A percentile compares a stretch with the other conserved stretches of the same genome.
Conservation (phyloP, 2,329 filamentous ascomycete species). For the Aspergillus quadricinctus region DNA sequence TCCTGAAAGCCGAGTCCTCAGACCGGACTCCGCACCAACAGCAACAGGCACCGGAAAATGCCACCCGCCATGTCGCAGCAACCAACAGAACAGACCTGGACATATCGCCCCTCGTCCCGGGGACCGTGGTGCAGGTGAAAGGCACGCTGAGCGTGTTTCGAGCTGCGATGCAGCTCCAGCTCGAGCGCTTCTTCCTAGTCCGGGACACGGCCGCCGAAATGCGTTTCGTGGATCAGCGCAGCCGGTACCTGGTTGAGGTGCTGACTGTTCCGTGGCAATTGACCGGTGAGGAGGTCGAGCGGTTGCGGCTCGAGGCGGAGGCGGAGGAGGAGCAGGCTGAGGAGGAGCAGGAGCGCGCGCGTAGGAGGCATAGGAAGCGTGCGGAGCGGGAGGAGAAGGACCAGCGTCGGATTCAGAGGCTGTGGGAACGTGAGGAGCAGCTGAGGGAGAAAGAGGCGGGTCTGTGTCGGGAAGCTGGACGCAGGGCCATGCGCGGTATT, state of each 20-base stretch:
- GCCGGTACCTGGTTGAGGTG: constrained; percentile 46
- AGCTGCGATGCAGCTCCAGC: constrained; percentile 47
- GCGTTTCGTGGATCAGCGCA: constrained; percentile 49
- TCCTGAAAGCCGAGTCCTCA: constrained; percentile 28
- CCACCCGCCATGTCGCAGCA: constrained; percentile 11
- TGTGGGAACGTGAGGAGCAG: constrained; percentile 40
- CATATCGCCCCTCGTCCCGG: constrained; percentile 44
- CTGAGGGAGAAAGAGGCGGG: constrained; percentile 32
- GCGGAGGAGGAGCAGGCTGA: constrained; percentile 35
- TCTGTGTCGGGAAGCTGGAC: constrained; percentile 27
- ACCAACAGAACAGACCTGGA: constrained; percentile 39
- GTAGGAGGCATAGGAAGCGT: constrained; percentile 21
- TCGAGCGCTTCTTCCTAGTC: constrained; percentile 50
- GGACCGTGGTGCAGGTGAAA: constrained; percentile 53
- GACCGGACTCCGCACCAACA: background rate
- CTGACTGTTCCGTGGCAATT: constrained; percentile 53
- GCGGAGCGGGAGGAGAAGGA: constrained; percentile 36
- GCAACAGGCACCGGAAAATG: constrained; percentile 6
- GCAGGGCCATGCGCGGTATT: constrained; percentile 20
- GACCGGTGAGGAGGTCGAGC: constrained; percentile 38
- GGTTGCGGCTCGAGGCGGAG: constrained; percentile 39
- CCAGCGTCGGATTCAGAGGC: constrained; percentile 25
- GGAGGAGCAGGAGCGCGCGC: constrained; percentile 33
- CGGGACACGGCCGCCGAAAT: constrained; percentile 53
- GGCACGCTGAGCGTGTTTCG: constrained; percentile 53